Conservation (phyloP, 2,329 filamentous ascomycete species). For the Colletotrichum sp. region DNA sequence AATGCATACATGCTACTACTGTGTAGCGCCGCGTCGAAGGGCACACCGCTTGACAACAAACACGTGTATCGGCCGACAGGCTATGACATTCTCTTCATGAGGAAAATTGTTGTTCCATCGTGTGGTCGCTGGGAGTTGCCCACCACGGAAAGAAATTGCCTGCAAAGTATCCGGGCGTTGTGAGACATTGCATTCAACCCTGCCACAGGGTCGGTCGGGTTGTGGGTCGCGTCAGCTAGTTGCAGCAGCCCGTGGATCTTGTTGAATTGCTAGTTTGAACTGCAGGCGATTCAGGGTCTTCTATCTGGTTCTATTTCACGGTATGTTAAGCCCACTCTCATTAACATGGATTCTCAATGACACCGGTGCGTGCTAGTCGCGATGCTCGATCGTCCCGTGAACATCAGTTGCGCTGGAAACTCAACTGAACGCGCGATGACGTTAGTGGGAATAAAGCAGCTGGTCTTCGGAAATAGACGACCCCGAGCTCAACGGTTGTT, state of each 20-base stretch:
- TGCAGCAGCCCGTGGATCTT: neutral
- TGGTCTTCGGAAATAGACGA: neutral
- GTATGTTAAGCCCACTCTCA: rapidly evolving
- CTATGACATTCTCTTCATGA: neutral
- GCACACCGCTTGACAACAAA: neutral
- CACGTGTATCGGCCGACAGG: neutral
- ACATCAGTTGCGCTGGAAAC: neutral
- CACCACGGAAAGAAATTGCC: neutral
- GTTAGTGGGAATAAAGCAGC: neutral
- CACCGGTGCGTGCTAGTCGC: neutral
- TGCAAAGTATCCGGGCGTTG: neutral
- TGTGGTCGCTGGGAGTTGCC: neutral
- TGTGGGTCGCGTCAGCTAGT: slow-evolving; percentile 9
- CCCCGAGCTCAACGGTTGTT: neutral
- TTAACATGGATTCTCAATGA: neutral
- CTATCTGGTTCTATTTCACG: neutral
- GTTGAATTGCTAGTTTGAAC: neutral
- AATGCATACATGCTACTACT: neutral
- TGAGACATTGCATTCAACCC: neutral
- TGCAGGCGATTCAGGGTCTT: neutral
- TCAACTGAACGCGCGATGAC: neutral
- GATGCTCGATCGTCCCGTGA: neutral
- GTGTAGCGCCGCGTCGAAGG: neutral
- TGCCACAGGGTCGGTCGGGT: neutral
- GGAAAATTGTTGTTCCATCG: neutral